These are phyloP conservation scores for Chaetoceros muelleri DNA, from an alignment of 108 stramenopile genomes.

Conservation along the genomic window DNA sequence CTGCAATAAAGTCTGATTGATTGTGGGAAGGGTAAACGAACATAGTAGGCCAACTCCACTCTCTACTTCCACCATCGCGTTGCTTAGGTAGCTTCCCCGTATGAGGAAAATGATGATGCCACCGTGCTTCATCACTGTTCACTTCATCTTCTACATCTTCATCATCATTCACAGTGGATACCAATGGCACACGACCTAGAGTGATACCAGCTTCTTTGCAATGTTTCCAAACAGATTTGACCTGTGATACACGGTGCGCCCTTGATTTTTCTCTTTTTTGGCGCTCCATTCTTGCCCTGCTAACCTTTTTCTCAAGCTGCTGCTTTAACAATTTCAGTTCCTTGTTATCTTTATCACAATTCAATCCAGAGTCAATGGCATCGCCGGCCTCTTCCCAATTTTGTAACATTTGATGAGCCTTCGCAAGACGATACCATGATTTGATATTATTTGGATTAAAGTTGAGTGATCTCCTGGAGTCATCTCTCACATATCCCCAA, in stretches of 20 bases:
- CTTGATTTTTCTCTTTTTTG: constrained; percentile 72
- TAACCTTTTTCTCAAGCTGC: constrained; percentile 39
- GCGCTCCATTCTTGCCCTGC: constrained; percentile 48
- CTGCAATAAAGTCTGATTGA: constrained; percentile 78
- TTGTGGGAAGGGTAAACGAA: constrained; percentile 79
- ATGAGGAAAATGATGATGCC: constrained; percentile 82
- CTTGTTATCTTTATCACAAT: constrained; percentile 37
- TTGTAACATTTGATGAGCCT: constrained; percentile 67
- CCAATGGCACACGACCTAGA: constrained; percentile 68
- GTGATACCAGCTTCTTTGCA: constrained; percentile 54
- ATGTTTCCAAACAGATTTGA: constrained; percentile 81
- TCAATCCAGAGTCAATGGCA: constrained; percentile 69
- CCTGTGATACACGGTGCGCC: constrained; percentile 59
- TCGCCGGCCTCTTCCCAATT: constrained; percentile 77
- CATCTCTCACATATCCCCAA: constrained; percentile 74
- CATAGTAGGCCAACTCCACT: constrained; percentile 76
- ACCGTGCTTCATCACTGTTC: constrained; percentile 44
- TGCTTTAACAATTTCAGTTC: constrained; percentile 59
- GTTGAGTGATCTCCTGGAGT: constrained; percentile 37
- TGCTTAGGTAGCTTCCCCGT: constrained; percentile 53
- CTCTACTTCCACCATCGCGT: constrained; percentile 8
- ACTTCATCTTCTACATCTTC: constrained; percentile 47
- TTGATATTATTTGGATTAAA: constrained; percentile 72
- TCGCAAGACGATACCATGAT: constrained; percentile 80
- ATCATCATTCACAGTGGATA: constrained; percentile 65